Evolutionary conservation across 352 stramenopile species (phyloP).

Genomic region (Aphanomyces stellatus): DNA sequence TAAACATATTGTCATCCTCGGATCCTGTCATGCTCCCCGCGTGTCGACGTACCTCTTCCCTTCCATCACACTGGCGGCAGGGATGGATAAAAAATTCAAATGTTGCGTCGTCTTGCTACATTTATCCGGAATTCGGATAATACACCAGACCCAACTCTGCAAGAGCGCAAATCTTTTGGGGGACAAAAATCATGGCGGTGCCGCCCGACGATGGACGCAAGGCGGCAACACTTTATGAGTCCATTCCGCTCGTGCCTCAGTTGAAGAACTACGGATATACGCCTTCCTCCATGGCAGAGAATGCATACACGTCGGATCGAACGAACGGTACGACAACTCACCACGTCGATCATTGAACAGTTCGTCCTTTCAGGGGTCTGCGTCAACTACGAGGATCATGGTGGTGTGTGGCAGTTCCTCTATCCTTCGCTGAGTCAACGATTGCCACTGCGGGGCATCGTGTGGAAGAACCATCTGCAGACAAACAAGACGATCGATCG

Average conservation of each 20-base stretch:
- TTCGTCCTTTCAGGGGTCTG: constrained; percentile 30
- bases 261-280: constrained; percentile 6
- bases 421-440: constrained; percentile 46
- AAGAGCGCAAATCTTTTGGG: too few species aligned
- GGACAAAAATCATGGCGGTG: not conserved
- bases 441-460: constrained; percentile 62
- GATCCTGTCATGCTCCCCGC: too few species aligned
- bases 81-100: too few species aligned
- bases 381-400: constrained; percentile 61
- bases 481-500: constrained; percentile 58
- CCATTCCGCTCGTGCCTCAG: constrained; percentile 5
- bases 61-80: not conserved
- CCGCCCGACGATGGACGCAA: not conserved
- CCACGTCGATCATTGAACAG: not conserved
- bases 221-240: not conserved
- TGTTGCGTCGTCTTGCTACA: too few species aligned
- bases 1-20: not conserved
- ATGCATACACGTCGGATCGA: not conserved
- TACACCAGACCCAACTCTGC: not conserved
- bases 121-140: not conserved
- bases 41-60: too few species aligned
- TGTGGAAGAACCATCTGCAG: constrained; percentile 74
- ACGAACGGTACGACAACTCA: not conserved
- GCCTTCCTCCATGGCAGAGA: not conserved
- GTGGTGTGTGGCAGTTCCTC: constrained; percentile 77